Conservation (phyloP, 768 basidiomycete species). For the Mrakia frigida region DNA sequence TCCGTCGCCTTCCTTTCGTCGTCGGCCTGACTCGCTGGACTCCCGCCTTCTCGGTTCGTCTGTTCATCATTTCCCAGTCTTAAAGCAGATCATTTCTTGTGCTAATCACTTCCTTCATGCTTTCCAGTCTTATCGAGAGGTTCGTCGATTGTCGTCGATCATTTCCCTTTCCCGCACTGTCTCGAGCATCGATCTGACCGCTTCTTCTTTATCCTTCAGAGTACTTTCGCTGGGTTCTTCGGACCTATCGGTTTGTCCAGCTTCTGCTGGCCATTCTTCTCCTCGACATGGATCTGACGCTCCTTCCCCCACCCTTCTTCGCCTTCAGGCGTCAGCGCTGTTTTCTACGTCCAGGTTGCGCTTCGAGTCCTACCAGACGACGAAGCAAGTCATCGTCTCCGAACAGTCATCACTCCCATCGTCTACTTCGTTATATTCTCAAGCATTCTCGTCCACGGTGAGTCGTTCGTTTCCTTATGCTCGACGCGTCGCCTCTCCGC, state of each 20-base stretch:
- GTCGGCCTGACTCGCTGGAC: slow-evolving; percentile 32
- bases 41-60: slow-evolving; percentile 1
- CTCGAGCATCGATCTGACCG: too few relatives aligned
- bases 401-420: slow-evolving; percentile 31
- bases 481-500: too few relatives aligned
- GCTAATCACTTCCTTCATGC: background rate
- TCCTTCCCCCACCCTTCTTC: slow-evolving; percentile 41
- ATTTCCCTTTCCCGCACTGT: too few relatives aligned
- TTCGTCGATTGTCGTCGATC: too few relatives aligned
- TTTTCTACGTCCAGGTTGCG: slow-evolving; percentile 46
- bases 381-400: slow-evolving; percentile 37
- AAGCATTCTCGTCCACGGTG: slow-evolving; percentile 44
- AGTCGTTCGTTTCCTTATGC: background rate
- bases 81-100: background rate
- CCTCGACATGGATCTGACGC: slow-evolving; percentile 3
- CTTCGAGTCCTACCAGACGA: slow-evolving; percentile 43
- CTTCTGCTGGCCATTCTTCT: background rate
- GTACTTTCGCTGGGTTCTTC: background rate
- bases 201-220: too few relatives aligned
- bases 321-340: slow-evolving; percentile 36
- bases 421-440: slow-evolving; percentile 46
- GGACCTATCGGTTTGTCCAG: slow-evolving; percentile 20
- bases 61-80: background rate
- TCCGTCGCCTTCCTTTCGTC: slow-evolving; percentile 47
- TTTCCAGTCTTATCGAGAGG: slow-evolving; percentile 14